Percentiles rank a stretch among this genome's conserved stretches.
phyloP scores from a whole-genome alignment of 2,329 filamentous ascomycete genomes.

The Monilinia laxa region DNA sequence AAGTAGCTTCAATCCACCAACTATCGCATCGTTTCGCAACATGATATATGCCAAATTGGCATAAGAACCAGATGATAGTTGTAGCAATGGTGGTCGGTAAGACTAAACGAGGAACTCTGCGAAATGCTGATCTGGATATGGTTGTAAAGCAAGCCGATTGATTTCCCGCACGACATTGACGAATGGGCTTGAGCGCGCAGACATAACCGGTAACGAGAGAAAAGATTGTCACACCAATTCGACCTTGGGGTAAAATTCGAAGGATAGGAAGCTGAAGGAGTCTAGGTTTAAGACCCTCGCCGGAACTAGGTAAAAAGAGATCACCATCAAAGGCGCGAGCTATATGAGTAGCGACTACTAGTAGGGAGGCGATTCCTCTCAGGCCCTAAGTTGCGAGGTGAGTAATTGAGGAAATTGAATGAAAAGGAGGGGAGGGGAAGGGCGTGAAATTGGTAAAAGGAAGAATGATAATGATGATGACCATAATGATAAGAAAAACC shows the following conservation, averaged over 20 bases:
- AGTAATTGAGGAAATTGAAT: conserved; percentile 16
- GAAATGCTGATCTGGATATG: conserved; percentile 57
- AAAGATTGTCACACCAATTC: conserved; percentile 66
- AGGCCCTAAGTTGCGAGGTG: conserved; percentile 47
- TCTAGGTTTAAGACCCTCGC: conserved; percentile 47
- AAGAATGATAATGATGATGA: too few relatives aligned
- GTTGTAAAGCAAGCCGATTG: conserved; percentile 53
- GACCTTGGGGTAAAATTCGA: conserved; percentile 58
- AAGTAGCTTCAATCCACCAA: conserved; percentile 56
- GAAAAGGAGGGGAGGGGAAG: neutral
- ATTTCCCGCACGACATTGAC: conserved; percentile 54
- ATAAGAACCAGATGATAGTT: conserved; percentile 53
- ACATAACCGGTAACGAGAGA: conserved; percentile 65
- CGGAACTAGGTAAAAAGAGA: conserved; percentile 49
- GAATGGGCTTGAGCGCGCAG: conserved; percentile 60
- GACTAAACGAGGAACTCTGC: conserved; percentile 57
- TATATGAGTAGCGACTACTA: conserved; percentile 56
- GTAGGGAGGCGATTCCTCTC: conserved; percentile 54
- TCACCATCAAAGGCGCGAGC: conserved; percentile 51
- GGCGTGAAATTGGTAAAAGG: too few relatives aligned
- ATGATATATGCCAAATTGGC: conserved; percentile 57
- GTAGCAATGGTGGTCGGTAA: conserved; percentile 58
- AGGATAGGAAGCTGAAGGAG: conserved; percentile 59
- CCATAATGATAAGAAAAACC: too few relatives aligned
- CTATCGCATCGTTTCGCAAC: conserved; percentile 57